Evolutionary conservation across 2,329 filamentous ascomycete species (phyloP).

Genomic region (Zalaria sp.): DNA sequence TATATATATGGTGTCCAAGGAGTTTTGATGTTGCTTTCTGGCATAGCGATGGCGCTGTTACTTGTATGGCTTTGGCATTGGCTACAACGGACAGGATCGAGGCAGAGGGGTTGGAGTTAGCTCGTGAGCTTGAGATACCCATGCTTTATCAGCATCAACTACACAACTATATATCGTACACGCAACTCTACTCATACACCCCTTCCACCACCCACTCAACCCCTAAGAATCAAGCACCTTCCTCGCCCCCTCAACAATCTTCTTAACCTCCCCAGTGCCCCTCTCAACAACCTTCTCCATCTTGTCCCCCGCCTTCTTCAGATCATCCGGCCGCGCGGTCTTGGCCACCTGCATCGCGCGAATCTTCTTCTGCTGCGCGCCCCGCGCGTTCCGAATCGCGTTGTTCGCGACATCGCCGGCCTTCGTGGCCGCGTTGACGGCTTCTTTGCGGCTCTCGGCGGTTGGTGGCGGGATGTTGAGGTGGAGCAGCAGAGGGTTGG

Average conservation of each 20-base stretch:
- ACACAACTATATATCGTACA: neutral
- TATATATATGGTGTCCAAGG: too few species aligned
- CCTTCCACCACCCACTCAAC: neutral
- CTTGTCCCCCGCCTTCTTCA: constrained; percentile 31
- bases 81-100: too few species aligned
- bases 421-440: constrained; percentile 24
- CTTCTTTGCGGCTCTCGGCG: constrained; percentile 35
- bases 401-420: constrained; percentile 28
- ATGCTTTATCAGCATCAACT: neutral
- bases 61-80: too few species aligned
- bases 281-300: constrained; percentile 40
- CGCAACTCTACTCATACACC: neutral
- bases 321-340: constrained; percentile 31
- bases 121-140: too few species aligned
- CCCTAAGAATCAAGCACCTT: constrained; percentile 24
- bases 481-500: constrained; percentile 36
- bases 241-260: constrained; percentile 32
- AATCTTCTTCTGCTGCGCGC: constrained; percentile 34
- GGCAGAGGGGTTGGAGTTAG: too few species aligned
- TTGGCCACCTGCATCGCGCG: constrained; percentile 28
- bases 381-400: constrained; percentile 27
- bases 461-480: constrained; percentile 44
- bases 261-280: constrained; percentile 32
- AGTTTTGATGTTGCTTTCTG: too few species aligned
- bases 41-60: too few species aligned